These are phyloP conservation scores for Atalantia buxifolia DNA, from an alignment of 345 rosid species.

Conservation along the genomic window DNA sequence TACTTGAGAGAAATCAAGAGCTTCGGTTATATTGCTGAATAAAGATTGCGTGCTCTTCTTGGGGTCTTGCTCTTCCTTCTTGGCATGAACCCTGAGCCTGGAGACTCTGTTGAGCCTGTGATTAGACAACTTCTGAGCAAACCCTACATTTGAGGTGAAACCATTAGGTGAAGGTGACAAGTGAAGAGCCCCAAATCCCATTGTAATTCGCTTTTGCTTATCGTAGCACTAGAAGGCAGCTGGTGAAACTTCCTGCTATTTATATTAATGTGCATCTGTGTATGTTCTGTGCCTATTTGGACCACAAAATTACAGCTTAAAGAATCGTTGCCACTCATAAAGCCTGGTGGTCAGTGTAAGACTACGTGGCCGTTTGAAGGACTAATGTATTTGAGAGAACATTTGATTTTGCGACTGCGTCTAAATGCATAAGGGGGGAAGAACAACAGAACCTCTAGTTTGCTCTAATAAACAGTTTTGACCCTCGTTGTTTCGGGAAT, in stretches of 20 bases:
- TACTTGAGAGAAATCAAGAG: constrained; percentile 80
- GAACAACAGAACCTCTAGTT: background rate
- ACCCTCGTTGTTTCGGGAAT: background rate
- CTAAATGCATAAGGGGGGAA: background rate
- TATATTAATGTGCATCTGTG: background rate
- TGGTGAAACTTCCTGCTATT: background rate
- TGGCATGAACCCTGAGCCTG: constrained; percentile 29
- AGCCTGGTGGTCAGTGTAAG: constrained; percentile 25
- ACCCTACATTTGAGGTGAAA: constrained; percentile 18
- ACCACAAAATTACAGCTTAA: background rate
- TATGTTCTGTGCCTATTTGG: background rate
- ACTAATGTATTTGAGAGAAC: constrained; percentile 18
- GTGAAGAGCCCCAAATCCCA: constrained; percentile 43
- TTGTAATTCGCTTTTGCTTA: background rate
- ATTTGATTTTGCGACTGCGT: background rate
- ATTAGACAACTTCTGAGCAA: constrained; percentile 20
- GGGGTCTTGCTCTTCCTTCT: constrained; percentile 32
- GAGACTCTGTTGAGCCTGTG: constrained; percentile 12
- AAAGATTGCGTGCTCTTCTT: constrained; percentile 58
- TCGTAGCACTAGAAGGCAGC: background rate
- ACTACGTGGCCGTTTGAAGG: constrained; percentile 36
- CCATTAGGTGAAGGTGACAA: constrained; percentile 32
- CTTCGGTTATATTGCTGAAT: constrained; percentile 63
- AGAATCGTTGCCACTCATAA: constrained; percentile 16
- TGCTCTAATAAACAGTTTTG: background rate